A percentile compares a stretch with the other conserved stretches of the same genome.
Evolutionary conservation across 345 rosid species (phyloP).

Genomic region (Citrus australasica): DNA sequence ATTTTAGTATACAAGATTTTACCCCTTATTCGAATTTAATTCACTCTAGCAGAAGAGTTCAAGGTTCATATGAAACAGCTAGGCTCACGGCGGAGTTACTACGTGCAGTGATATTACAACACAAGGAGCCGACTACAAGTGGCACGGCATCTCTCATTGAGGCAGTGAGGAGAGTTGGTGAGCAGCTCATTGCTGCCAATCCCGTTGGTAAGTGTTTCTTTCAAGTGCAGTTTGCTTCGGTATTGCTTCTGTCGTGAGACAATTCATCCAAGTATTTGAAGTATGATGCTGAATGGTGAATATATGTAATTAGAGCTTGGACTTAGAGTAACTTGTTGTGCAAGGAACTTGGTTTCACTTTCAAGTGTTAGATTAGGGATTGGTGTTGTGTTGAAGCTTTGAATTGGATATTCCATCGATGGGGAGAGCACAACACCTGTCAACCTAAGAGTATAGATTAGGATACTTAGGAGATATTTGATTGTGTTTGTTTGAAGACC

Average conservation of each 20-base stretch:
- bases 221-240: background rate
- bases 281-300: background rate
- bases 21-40: background rate
- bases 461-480: background rate
- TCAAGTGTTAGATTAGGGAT: background rate
- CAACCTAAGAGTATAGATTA: background rate
- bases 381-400: no score
- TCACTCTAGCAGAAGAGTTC: constrained; percentile 22
- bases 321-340: background rate
- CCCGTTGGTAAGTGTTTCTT: constrained; percentile 35
- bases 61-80: constrained; percentile 33
- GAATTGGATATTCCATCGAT: no score
- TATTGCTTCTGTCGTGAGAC: background rate
- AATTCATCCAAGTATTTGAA: background rate
- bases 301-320: background rate
- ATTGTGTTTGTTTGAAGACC: background rate
- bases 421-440: background rate
- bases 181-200: constrained; percentile 44
- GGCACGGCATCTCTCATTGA: constrained; percentile 30
- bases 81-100: constrained; percentile 29
- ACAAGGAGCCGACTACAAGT: constrained; percentile 20
- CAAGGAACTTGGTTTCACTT: background rate
- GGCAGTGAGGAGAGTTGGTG: constrained; percentile 27
- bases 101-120: constrained; percentile 31
- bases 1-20: background rate